phyloP scores from a whole-genome alignment of 805 yeast genomes.

The Schizosaccharomyces osmophilus region DNA sequence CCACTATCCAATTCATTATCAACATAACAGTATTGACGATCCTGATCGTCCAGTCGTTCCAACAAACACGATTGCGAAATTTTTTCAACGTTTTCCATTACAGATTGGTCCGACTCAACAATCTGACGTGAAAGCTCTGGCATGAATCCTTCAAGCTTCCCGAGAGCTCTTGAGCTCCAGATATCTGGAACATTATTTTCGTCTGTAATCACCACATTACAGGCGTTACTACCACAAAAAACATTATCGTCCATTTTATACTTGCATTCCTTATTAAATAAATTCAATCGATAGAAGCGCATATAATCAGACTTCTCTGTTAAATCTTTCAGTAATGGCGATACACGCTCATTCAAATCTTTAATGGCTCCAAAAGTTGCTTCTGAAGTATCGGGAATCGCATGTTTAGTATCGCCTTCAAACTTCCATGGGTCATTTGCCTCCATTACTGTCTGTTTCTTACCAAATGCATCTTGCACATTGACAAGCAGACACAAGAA shows the following conservation, averaged over 20 bases:
- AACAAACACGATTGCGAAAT: neutral
- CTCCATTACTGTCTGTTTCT: neutral
- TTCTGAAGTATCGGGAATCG: neutral
- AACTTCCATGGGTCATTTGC: neutral
- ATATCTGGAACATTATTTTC: constrained; percentile 46
- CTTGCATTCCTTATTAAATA: constrained; percentile 49
- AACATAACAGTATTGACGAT: constrained; percentile 7
- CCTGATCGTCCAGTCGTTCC: neutral
- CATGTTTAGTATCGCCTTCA: neutral
- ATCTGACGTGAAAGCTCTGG: constrained; percentile 9
- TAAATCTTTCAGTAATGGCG: constrained; percentile 32
- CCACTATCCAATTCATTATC: constrained; percentile 11
- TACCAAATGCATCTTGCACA: too few relatives aligned
- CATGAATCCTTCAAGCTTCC: constrained; percentile 22
- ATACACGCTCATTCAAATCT: constrained; percentile 10
- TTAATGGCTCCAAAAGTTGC: neutral
- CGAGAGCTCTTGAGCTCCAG: constrained; percentile 52
- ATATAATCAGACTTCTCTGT: constrained; percentile 51
- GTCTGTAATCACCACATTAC: constrained; percentile 72
- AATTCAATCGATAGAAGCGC: constrained; percentile 63
- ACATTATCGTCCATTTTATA: constrained; percentile 60
- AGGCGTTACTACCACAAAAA: constrained; percentile 63
- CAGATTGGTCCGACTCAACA: neutral
- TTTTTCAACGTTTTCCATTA: neutral
- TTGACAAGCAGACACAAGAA: too few relatives aligned